Base-by-base conservation (phyloP, 306 rosid species). In the Rosa multiflora region DNA sequence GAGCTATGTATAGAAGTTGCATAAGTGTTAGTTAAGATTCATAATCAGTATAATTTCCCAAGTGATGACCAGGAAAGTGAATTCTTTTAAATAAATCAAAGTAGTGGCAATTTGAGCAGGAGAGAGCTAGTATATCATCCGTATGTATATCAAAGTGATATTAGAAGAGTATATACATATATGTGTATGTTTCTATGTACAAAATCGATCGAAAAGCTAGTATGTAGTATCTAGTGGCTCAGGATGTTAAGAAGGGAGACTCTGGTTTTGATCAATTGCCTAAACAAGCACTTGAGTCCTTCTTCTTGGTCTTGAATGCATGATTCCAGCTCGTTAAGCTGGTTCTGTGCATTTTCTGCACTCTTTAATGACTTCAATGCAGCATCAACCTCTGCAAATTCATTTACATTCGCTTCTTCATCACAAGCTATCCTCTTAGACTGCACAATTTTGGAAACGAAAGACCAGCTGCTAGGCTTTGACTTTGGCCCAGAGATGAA, bases 191-290 rank as follows among this genome's bases (percentile, higher is more conserved):
- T 37, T 35, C 48, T 18, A 73, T 35, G 76, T 73, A 32, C 43
- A 72, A 52, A 52, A 10, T 72, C 1, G 21, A n/a, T n/a, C 13
- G 3, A 74, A 29, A 29, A 26, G 15, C 15, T 62, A 29, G 3
- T 21, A 55, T 40, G 15, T 62, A 29, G 3, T 40, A 55, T 40
- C 40, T 80, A 76, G 76, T 80, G 48, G 85, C 51, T 77, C 70
- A 76, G 72, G 66, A 83, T 76, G 69, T 83, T 83, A 64, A 86
- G 89, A 59, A 80, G 43, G 14, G 83, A 83, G 35, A 82, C 85
- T 80, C 87, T 86, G 17, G 69, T 80, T 80, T 83, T 83, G 26
- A 83, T 80, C 13, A 86, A 46, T 66, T 70, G 78, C 79, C 89
- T 73, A 49, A 69, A 78, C 29, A 80, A 70, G 59, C 39, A 23